Base-by-base conservation (phyloP, 2,329 filamentous ascomycete genomes). In the Raffaelea arxii region DNA sequence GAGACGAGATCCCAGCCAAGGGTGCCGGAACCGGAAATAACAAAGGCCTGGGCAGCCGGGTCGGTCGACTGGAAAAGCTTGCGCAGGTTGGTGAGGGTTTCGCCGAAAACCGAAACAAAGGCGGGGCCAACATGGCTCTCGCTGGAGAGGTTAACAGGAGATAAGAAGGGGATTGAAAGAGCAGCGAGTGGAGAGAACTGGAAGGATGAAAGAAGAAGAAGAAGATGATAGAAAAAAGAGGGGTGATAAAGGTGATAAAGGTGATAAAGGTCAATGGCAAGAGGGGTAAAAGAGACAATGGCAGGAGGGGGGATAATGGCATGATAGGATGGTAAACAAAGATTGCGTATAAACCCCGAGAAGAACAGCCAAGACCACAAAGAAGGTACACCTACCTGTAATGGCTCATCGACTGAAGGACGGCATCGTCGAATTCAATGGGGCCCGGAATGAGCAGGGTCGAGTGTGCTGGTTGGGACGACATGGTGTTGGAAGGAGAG, bases 371-470 rank as follows among this genome's bases (percentile, higher is more conserved):
- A 25, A 37, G 22, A 6, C 32, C 23, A 22, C 25, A n/a, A 44
- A 36, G n/a, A 44, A 46, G 6, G 19, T 21, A 38, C 22, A 10
- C 39, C 68, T 71, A 88, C 85, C 86, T 91, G 71, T 84, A 94
- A 69, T 95, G 89, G 72, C 85, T 84, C 91, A 96, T 96, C 51
- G 89, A 87, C 66, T 90, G 79, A 44, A 96, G 80, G 51, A 97
- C 91, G 41, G 82, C 89, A 91, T 97, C 91, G 65, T 96, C 91
- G 62, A 96, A 96, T 71, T 97, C 91, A 65, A 97, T 94, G 60
- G 92, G 92, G 53, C 92, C 92, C 43, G 92, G 92, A 61, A 98
- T 97, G 69, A 98, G 80, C 67, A 98, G 74, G 47, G 91, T 83
- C 38, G 78, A 67, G 61, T 83, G 79, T 43, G 71, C 65, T 46